Evolutionary conservation across 805 yeast genomes (phyloP).

Genomic region (Lachancea cidri): DNA sequence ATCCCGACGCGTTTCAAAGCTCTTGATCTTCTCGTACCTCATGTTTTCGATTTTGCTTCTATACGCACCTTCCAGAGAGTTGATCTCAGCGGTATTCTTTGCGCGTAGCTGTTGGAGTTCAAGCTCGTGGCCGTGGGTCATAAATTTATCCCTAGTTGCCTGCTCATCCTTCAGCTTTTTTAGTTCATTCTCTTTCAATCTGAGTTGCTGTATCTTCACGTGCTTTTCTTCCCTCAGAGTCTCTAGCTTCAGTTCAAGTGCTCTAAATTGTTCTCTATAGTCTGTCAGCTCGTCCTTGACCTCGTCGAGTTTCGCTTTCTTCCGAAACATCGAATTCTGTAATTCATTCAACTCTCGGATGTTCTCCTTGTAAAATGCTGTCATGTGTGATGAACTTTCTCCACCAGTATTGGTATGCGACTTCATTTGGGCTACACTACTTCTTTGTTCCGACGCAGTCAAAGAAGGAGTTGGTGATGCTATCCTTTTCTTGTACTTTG

Average conservation of each 20-base stretch:
- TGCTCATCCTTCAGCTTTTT: conserved; percentile 28
- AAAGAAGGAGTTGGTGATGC: conserved; percentile 7
- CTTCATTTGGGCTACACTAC: conserved; percentile 5
- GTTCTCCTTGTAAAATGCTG: conserved; percentile 30
- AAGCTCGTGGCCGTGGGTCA: conserved; percentile 32
- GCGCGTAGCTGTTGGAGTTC: conserved; percentile 31
- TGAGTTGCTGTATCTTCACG: conserved; percentile 23
- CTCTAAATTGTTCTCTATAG: conserved; percentile 16
- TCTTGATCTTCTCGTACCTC: conserved; percentile 32
- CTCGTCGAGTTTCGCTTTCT: conserved; percentile 23
- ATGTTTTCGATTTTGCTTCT: conserved; percentile 36
- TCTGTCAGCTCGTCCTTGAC: conserved; percentile 22
- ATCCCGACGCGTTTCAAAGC: conserved; percentile 30
- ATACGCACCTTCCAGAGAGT: conserved; percentile 33
- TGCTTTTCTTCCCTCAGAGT: conserved; percentile 26
- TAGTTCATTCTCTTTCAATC: conserved; percentile 31
- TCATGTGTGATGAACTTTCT: conserved; percentile 17
- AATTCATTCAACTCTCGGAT: conserved; percentile 27
- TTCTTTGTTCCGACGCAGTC: conserved; percentile 5
- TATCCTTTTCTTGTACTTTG: conserved; percentile 14
- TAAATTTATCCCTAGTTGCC: conserved; percentile 19
- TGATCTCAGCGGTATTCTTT: conserved; percentile 36
- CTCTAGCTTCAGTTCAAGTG: conserved; percentile 24
- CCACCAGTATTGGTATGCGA: neutral
- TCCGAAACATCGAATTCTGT: conserved; percentile 23